Base-by-base conservation (phyloP, 768 basidiomycete species). In the Pisolithus albus region DNA sequence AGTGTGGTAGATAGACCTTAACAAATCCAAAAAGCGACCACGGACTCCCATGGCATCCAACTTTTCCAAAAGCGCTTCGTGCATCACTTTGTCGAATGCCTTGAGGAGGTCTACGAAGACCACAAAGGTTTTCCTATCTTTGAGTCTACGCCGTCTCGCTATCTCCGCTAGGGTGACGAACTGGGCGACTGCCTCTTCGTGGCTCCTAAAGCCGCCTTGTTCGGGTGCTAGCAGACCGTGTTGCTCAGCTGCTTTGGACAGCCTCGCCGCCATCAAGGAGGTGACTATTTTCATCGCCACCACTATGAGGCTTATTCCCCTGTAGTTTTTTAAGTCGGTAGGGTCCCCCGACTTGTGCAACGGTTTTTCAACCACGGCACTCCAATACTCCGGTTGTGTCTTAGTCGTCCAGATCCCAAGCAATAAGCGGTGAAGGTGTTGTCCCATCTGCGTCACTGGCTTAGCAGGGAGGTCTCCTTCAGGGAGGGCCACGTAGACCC, bases 91-190 rank as follows among this genome's bases (percentile, higher is more conserved):
- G 18, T 55, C 34, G 9, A 40, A 58, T 10, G 56, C 56, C 23
- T 58, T 58, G 2, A 37, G 38, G 10, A 58, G 56, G 13, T 58
- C 56, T 2, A 58, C 30, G 28, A 58, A 58, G 7, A 47, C n/a
- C 8, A 38, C 41, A 18, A 46, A 47, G 48, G 56, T 56, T 4
- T 41, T 23, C 28, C 9, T 30, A 9, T 30, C 28, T 9, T 30
- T 30, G 0, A 56, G 1, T 2, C n/a, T 30, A 6, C 26, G 15
- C 40, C 56, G 19, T 13, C 51, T 32, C 34, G 52, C 51, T 15
- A 57, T 57, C 50, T 57, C 56, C 1, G 55, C 46, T 2, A 57
- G n/a, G 10, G 50, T 49, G 11, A 49, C 50, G 16, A 48, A 32
- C 45, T 57, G 51, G 7, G 50, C 55, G 4, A 57, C 26, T 1